A percentile compares a stretch with the other conserved stretches of the same genome.
These are phyloP conservation scores for Cyclocybe aegerita DNA, from an alignment of 768 basidiomycete species.

Conservation along the genomic window DNA sequence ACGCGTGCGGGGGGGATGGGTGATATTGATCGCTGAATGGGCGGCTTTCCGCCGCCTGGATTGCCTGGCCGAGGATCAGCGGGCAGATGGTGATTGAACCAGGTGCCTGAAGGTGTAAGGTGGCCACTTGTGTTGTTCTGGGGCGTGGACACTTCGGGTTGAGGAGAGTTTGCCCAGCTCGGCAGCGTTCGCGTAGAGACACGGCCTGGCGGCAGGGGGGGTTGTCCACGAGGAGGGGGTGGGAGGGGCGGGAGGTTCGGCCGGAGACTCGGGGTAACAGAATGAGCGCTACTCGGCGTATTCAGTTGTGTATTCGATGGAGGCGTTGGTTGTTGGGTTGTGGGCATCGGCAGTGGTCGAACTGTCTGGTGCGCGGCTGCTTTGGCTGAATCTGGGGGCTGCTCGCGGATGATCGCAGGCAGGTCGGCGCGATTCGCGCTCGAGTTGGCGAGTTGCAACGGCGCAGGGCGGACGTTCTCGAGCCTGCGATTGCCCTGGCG, in stretches of 20 bases:
- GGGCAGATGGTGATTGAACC: conserved; percentile 56
- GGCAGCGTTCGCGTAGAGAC: conserved; percentile 35
- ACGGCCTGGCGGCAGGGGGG: conserved; percentile 48
- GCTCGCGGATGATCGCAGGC: conserved; percentile 71
- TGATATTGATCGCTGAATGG: conserved; percentile 40
- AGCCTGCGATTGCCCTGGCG: conserved; percentile 43
- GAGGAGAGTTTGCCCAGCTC: conserved; percentile 59
- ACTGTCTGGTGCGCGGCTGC: conserved; percentile 26
- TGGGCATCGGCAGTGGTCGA: conserved; percentile 52
- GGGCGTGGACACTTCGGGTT: conserved; percentile 48
- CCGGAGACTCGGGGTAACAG: conserved; percentile 34
- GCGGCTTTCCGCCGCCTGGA: conserved; percentile 36
- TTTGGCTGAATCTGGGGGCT: conserved; percentile 55
- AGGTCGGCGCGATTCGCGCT: conserved; percentile 58
- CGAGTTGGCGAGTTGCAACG: conserved; percentile 63
- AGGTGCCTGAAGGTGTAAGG: conserved; percentile 45
- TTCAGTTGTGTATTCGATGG: conserved; percentile 22
- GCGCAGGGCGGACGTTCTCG: conserved; percentile 72
- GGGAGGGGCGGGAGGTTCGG: conserved; percentile 64
- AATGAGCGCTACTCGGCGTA: conserved; percentile 31
- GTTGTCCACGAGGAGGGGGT: conserved; percentile 67
- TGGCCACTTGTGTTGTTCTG: conserved; percentile 35
- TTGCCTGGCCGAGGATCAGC: conserved; percentile 60
- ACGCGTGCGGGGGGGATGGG: conserved; percentile 38
- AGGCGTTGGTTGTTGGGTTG: conserved; percentile 23